phyloP scores from a whole-genome alignment of 2,329 filamentous ascomycete genomes.

The Fusarium algeriense region DNA sequence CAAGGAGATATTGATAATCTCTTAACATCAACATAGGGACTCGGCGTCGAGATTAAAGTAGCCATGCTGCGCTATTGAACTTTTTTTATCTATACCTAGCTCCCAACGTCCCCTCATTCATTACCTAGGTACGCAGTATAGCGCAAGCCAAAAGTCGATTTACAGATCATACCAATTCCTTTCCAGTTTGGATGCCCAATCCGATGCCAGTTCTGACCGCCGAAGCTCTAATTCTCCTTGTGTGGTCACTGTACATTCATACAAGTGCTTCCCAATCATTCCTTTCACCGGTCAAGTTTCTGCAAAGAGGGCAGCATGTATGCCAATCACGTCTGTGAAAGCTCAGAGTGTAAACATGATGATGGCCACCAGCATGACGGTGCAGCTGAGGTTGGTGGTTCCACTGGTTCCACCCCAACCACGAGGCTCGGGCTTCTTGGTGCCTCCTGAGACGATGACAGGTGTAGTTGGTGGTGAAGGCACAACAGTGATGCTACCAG shows the following conservation, averaged over 20 bases:
- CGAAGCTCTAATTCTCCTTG: slow-evolving; percentile 35
- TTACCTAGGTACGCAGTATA: slow-evolving; percentile 44
- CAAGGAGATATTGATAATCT: not conserved
- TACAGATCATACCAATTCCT: slow-evolving; percentile 32
- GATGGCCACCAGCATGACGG: slow-evolving; percentile 53
- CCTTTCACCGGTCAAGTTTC: not conserved
- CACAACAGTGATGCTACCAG: slow-evolving; percentile 44
- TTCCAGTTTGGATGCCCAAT: slow-evolving; percentile 45
- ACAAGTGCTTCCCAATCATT: slow-evolving; percentile 5
- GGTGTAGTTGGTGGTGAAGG: slow-evolving; percentile 45
- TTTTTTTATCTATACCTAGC: slow-evolving; percentile 38
- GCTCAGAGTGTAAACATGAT: slow-evolving; percentile 52
- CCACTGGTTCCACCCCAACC: slow-evolving; percentile 48
- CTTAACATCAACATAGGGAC: not conserved
- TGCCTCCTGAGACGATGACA: slow-evolving; percentile 50
- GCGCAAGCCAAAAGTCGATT: slow-evolving; percentile 41
- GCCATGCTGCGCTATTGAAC: slow-evolving; percentile 26
- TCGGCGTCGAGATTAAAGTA: not conserved
- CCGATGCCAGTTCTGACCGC: slow-evolving; percentile 23
- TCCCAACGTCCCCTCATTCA: slow-evolving; percentile 38
- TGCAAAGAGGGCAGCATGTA: not conserved
- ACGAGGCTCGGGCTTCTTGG: slow-evolving; percentile 50
- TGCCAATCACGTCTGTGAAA: not conserved
- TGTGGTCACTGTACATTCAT: slow-evolving; percentile 16
- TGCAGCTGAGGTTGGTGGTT: slow-evolving; percentile 51